Conservation (phyloP, 2,329 filamentous ascomycete species). For the Aspergillus niger region DNA sequence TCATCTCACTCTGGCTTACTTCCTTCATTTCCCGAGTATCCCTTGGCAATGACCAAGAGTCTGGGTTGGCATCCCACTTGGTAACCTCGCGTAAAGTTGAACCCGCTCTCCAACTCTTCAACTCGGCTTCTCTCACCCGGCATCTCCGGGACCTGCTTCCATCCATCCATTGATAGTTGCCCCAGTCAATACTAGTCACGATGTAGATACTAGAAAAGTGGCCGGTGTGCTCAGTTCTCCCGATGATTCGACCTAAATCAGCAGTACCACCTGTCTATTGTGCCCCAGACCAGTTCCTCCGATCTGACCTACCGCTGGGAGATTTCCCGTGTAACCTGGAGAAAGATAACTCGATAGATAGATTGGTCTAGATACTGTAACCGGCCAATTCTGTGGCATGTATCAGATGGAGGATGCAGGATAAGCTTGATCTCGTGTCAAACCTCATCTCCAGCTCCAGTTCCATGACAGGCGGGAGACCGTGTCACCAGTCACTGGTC, state of each 20-base stretch:
- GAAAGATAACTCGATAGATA: too few relatives aligned
- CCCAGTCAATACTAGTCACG: neutral
- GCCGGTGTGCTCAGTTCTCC: neutral
- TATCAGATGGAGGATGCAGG: neutral
- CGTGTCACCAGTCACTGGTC: neutral
- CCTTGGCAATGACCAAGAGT: too few relatives aligned
- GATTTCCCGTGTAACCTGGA: too few relatives aligned
- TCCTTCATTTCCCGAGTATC: too few relatives aligned
- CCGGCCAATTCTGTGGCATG: neutral
- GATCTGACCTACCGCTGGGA: neutral
- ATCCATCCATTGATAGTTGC: neutral
- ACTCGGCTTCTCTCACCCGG: too few relatives aligned
- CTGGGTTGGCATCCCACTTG: too few relatives aligned
- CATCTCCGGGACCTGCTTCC: neutral
- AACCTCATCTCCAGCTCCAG: neutral
- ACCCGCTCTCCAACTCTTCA: too few relatives aligned
- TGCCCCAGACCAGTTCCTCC: neutral
- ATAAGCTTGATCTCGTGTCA: neutral
- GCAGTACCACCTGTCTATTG: neutral
- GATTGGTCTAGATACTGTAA: too few relatives aligned
- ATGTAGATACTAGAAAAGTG: neutral
- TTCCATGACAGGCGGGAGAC: constrained; percentile 7
- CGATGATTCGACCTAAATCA: neutral
- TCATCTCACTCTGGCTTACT: too few relatives aligned
- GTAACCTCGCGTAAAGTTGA: too few relatives aligned